phyloP scores from a whole-genome alignment of 2,329 filamentous ascomycete species.

The Aureobasidium sp. region DNA sequence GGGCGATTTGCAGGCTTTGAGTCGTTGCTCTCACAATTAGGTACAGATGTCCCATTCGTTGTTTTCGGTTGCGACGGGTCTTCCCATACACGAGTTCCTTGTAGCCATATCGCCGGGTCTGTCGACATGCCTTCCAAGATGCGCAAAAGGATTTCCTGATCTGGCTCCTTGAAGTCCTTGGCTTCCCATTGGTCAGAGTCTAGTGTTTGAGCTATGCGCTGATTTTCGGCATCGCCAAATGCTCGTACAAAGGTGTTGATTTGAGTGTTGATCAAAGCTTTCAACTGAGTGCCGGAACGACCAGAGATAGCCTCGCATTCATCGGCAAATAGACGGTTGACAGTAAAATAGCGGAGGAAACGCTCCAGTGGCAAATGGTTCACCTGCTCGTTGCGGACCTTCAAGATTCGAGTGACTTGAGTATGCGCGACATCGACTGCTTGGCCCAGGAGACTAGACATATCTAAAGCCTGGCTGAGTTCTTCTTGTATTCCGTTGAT shows the following conservation, averaged over 20 bases:
- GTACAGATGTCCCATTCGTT: constrained; percentile 28
- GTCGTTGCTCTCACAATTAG: constrained; percentile 21
- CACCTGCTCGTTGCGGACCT: constrained; percentile 69
- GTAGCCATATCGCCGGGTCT: constrained; percentile 61
- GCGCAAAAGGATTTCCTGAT: constrained; percentile 53
- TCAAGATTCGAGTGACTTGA: constrained; percentile 67
- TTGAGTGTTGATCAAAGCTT: constrained; percentile 72
- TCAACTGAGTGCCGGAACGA: constrained; percentile 65
- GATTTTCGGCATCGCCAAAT: constrained; percentile 64
- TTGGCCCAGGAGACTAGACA: constrained; percentile 70
- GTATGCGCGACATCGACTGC: constrained; percentile 72
- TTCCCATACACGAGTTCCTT: constrained; percentile 49
- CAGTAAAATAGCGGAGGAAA: constrained; percentile 74
- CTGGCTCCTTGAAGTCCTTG: constrained; percentile 62
- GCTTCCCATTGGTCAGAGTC: constrained; percentile 75
- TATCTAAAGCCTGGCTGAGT: constrained; percentile 67
- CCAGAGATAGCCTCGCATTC: constrained; percentile 82
- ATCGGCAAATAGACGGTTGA: constrained; percentile 76
- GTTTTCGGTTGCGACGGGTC: constrained; percentile 26
- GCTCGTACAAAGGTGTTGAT: constrained; percentile 72
- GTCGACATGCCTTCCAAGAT: constrained; percentile 65
- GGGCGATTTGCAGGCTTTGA: constrained; percentile 24
- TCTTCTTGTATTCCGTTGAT: constrained; percentile 54
- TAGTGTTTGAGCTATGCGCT: constrained; percentile 68
- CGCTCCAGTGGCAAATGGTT: constrained; percentile 58